phyloP scores from a whole-genome alignment of 371 early-diverging fungal species.

The Mucor piriformis region DNA sequence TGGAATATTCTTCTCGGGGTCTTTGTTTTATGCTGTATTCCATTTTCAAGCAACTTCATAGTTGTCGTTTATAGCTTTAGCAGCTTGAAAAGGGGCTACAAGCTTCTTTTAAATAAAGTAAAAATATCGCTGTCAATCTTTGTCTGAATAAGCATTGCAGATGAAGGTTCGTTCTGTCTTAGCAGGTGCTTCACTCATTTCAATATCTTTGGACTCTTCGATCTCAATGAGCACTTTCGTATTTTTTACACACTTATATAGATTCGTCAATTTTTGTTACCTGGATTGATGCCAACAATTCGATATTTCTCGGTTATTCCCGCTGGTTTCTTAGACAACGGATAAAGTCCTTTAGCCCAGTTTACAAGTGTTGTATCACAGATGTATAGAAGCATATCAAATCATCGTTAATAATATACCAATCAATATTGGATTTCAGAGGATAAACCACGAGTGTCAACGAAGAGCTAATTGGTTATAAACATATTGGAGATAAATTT shows the following conservation, averaged over 20 bases:
- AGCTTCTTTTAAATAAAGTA: not conserved
- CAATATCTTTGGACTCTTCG: not conserved
- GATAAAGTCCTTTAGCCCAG: too few species aligned
- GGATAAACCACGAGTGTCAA: too few species aligned
- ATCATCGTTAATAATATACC: too few species aligned
- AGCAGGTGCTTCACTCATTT: conserved; percentile 30
- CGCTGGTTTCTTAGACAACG: too few species aligned
- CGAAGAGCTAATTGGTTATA: too few species aligned
- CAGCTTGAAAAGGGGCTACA: not conserved
- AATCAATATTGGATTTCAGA: too few species aligned
- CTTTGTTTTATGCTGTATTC: not conserved
- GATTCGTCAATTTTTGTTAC: conserved; percentile 17
- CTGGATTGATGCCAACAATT: too few species aligned
- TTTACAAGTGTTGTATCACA: too few species aligned
- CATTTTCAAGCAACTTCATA: conserved; percentile 1
- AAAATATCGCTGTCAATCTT: conserved; percentile 8
- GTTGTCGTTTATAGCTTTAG: not conserved
- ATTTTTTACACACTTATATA: conserved; percentile 5
- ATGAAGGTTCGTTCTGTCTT: conserved; percentile 45
- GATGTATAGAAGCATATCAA: too few species aligned
- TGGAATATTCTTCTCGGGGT: conserved; percentile 12
- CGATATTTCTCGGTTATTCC: too few species aligned
- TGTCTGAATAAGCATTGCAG: not conserved
- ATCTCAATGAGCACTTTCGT: not conserved
- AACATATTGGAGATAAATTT: too few species aligned